These are phyloP conservation scores for Dictyophora rubrovolvata DNA, from an alignment of 768 basidiomycete genomes.

Conservation along the genomic window DNA sequence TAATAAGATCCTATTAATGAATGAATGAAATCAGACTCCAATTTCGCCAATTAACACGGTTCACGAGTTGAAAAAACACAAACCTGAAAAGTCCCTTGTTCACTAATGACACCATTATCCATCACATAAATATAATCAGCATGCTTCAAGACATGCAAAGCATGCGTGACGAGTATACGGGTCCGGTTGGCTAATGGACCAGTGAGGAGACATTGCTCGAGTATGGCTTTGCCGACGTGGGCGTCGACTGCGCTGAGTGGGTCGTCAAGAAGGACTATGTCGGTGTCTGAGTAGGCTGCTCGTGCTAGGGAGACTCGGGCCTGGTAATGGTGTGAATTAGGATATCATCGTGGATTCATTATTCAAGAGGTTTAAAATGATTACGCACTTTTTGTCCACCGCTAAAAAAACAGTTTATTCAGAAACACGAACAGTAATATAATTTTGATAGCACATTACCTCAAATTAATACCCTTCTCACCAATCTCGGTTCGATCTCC, in stretches of 20 bases:
- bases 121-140: slow-evolving; percentile 56
- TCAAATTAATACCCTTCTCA: slow-evolving; percentile 66
- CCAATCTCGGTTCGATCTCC: slow-evolving; percentile 66
- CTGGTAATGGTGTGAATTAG: slow-evolving; percentile 21
- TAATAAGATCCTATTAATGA: slow-evolving; percentile 34
- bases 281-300: slow-evolving; percentile 62
- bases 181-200: slow-evolving; percentile 47
- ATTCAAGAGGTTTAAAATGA: neutral
- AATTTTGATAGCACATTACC: slow-evolving; percentile 12
- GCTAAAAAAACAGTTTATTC: slow-evolving; percentile 1
- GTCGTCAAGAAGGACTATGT: slow-evolving; percentile 74
- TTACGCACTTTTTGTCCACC: slow-evolving; percentile 27
- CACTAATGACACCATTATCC: slow-evolving; percentile 46
- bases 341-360: neutral
- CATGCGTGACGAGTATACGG: slow-evolving; percentile 52
- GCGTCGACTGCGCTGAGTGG: slow-evolving; percentile 74
- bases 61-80: slow-evolving; percentile 11
- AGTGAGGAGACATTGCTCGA: slow-evolving; percentile 49
- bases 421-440: neutral
- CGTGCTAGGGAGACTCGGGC: slow-evolving; percentile 70
- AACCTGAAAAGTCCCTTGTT: slow-evolving; percentile 52
- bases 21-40: no score
- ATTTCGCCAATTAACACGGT: no score
- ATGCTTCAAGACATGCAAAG: slow-evolving; percentile 47
- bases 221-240: slow-evolving; percentile 56